Evolutionary conservation across 2,329 filamentous ascomycete species (phyloP).

Genomic region (Colletotrichum sansevieriae): DNA sequence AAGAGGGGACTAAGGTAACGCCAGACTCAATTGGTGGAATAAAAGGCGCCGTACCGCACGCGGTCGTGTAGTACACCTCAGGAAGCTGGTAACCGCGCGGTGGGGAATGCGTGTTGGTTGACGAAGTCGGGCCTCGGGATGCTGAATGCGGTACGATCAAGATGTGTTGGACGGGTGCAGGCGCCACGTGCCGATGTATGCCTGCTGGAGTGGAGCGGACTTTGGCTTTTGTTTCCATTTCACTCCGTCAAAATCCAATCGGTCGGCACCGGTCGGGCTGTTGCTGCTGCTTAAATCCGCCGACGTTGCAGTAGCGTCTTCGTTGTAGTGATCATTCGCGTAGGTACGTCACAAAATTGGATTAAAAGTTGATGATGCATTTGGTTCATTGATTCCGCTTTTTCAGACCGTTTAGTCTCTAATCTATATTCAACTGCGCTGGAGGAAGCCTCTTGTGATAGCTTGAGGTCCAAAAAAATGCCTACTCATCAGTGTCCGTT

Average conservation of each 20-base stretch:
- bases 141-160: slow-evolving; percentile 3
- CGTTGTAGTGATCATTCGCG: neutral
- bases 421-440: slow-evolving; percentile 28
- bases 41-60: slow-evolving; percentile 16
- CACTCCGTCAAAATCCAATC: slow-evolving; percentile 5
- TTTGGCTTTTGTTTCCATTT: neutral
- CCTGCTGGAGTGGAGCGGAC: neutral
- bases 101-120: neutral
- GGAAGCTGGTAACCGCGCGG: neutral
- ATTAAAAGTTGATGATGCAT: neutral
- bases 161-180: neutral
- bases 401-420: slow-evolving; percentile 5
- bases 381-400: slow-evolving; percentile 23
- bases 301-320: slow-evolving; percentile 6
- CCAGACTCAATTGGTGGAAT: slow-evolving; percentile 8
- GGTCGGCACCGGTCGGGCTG: slow-evolving; percentile 1
- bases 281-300: slow-evolving; percentile 11
- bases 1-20: neutral
- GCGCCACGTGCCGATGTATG: slow-evolving; percentile 22
- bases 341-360: neutral
- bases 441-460: slow-evolving; percentile 2
- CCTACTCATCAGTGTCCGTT: neutral
- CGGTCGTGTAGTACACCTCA: slow-evolving; percentile 8
- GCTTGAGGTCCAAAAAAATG: neutral
- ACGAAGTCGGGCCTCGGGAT: slow-evolving; percentile 5